Base-by-base conservation (phyloP, 768 basidiomycete genomes). In the Suillus tomentosus region DNA sequence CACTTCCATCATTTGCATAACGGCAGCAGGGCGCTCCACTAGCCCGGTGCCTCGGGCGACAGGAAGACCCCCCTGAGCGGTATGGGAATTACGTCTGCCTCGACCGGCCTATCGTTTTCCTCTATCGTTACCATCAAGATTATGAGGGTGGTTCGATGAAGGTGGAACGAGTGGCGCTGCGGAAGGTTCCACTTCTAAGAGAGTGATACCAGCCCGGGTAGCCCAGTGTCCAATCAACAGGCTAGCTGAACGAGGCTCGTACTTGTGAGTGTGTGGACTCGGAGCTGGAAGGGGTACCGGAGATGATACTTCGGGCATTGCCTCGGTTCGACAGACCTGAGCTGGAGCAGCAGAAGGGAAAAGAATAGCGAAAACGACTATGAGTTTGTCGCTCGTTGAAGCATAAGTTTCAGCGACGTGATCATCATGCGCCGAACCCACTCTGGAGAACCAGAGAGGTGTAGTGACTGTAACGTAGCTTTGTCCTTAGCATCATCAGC, bases 391-490 rank as follows among this genome's bases (percentile, higher is more conserved):
- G 7, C 53, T 27, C 22, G 64, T 51, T 0, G 71, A 69, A 34
- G 75, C 70, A 40, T 69, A 48, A 39, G 79, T 76, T 5, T 74
- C 64, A 19, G 69, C 64, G n/a, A 83, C 82, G 62, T 88, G 79
- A 55, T 89, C 82, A 94, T 88, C 40, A 90, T 91, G 63, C 91
- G 84, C 66, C 92, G 86, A 36, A 94, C 84, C 92, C 92, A 94
- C 71, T 94, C 92, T 14, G 92, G 92, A 10, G 88, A 87, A 6
- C 79, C 72, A 39, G 73, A 74, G 1, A 72, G 62, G 65, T 73
- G 67, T 14, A 66, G 64, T 61, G 74, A 60, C 53, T 71, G 72
- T 2, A 70, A 64, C 42, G 69, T 59, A 14, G 73, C 54, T 45
- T 71, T 68, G n/a, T 72, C 64, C 61, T 73, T 72, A 24, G 73